These are phyloP conservation scores for Neurospora crassa DNA, from an alignment of 2,329 filamentous ascomycete genomes.

Conservation along the genomic window DNA sequence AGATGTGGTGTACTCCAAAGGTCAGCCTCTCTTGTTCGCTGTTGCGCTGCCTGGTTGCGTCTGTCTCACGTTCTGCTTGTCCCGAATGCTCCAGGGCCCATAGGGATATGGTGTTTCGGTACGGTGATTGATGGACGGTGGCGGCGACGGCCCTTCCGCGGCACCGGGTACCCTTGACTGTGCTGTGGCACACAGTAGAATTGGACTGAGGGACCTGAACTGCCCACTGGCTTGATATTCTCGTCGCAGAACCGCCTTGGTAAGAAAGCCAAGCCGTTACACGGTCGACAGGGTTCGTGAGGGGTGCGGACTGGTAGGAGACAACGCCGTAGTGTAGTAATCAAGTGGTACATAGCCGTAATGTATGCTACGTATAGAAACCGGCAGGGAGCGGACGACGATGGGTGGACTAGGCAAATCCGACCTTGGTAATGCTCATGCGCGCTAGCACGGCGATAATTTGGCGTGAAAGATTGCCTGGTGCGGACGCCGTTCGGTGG, in stretches of 20 bases:
- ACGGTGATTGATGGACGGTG: slow-evolving; percentile 1
- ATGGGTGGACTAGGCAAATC: not conserved
- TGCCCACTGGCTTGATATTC: not conserved
- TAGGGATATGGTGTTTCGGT: not conserved
- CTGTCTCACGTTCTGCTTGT: not conserved
- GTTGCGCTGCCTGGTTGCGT: not conserved
- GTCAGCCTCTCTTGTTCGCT: not conserved
- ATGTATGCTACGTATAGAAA: not conserved
- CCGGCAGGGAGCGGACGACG: not conserved
- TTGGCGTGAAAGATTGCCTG: not conserved
- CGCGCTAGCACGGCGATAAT: not conserved
- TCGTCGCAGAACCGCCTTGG: slow-evolving; percentile 2
- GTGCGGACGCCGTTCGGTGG: not conserved
- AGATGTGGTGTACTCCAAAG: not conserved
- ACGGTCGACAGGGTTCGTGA: not conserved
- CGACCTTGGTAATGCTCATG: not conserved
- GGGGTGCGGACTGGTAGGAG: not conserved
- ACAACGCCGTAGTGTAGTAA: not conserved
- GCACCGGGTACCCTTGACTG: not conserved
- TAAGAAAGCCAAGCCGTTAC: not conserved
- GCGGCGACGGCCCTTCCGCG: not conserved
- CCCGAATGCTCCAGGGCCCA: not conserved
- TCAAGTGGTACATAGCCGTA: not conserved
- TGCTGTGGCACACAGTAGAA: not conserved
- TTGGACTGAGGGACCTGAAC: not conserved